Evolutionary conservation across 805 yeast genomes (phyloP), one percentile per base, ranked within the genome.

Genomic region (Candida peoriensis): DNA sequence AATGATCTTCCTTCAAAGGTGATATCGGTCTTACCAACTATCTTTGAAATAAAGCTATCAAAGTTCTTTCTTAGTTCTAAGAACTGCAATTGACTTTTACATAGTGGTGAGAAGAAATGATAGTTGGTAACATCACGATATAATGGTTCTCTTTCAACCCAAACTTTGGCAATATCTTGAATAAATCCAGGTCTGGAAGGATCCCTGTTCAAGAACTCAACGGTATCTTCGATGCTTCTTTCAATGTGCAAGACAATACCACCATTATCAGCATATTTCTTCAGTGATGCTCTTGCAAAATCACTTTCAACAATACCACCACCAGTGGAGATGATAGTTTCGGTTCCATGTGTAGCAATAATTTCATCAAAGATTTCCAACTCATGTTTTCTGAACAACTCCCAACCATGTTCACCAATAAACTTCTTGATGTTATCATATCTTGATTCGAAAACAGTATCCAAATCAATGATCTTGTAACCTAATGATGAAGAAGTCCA

Each of bases 241-340:
- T 90, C 97, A 39, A 93, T 69, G 51, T 93, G 97, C 36, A 93
- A 66, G 10, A 93, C 97, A 44, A 84, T 71, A 25, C 96, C 95
- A 18, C 45, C 46, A 11, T 59, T 43, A 16, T 62, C 49, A 7
- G 61, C 59, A 56, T 77, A 83, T 7, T 66, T 55, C 47, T 78
- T 70, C 56, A 93, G 66, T 7, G 75, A 45, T 9, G 67, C 67
- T 48, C 97, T 74, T 5, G 94, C 77, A n/a, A 58, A 71, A 7
- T 68, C 68, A 25, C 72, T 72, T 60, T 90, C 97, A 19, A 93
- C 95, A 41, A 93, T 69, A 8, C 99, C 99, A 28, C 99, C 99
- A 22, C 99, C 99, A 32, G 96, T 85, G 0, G 97, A 85, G 36
- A 90, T 71, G 16, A 90, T 83, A 49, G 78, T 67, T 20, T 65